Evolutionary conservation across 2,329 filamentous ascomycete genomes (phyloP).

Genomic region (Colletotrichum kahawae): DNA sequence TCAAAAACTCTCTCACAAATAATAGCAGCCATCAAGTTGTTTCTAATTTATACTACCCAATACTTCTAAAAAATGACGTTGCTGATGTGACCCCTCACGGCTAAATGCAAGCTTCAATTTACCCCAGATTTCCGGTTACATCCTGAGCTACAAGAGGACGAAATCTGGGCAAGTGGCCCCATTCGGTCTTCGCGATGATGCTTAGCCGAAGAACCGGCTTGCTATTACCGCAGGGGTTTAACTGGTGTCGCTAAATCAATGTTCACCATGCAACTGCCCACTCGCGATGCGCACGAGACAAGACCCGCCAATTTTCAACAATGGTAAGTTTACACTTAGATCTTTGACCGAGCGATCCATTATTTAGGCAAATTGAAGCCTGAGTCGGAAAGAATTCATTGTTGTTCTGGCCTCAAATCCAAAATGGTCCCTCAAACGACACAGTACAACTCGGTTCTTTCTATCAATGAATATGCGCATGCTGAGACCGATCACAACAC

Average conservation of each 20-base stretch:
- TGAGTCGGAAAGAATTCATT: background rate
- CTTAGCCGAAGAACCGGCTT: background rate
- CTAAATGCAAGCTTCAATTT: conserved; percentile 10
- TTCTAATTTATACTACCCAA: background rate
- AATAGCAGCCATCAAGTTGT: background rate
- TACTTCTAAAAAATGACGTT: background rate
- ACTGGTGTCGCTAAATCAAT: background rate
- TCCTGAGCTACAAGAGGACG: background rate
- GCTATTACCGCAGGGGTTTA: background rate
- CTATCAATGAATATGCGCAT: background rate
- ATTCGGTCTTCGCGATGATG: background rate
- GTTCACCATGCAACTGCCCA: background rate
- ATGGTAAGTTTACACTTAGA: background rate
- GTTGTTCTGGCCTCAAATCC: accelerated
- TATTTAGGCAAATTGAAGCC: background rate
- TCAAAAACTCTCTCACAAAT: background rate
- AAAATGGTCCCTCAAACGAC: background rate
- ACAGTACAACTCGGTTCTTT: background rate
- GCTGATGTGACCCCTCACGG: conserved; percentile 10
- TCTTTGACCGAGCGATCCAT: background rate
- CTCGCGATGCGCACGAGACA: background rate
- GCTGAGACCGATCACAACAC: background rate
- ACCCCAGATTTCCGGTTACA: conserved; percentile 4
- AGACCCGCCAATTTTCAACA: background rate
- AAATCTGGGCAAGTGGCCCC: background rate